Percentiles rank a stretch among this genome's conserved stretches.
Evolutionary conservation across 805 yeast species (phyloP).

Genomic region (Suhomyces tanzawaensis): DNA sequence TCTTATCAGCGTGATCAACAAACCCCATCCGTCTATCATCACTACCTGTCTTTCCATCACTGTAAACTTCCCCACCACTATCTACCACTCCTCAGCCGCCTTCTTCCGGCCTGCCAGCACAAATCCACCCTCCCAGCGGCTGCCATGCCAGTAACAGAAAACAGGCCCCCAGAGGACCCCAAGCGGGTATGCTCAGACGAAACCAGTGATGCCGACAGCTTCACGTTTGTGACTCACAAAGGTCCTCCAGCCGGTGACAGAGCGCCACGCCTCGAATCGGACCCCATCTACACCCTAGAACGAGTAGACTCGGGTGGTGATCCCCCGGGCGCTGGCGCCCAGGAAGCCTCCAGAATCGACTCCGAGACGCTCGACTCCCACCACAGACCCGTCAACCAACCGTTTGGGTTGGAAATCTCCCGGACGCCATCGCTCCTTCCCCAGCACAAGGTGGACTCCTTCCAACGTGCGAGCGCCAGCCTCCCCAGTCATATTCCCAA

Average conservation of each 20-base stretch:
- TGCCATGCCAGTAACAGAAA: constrained; percentile 10
- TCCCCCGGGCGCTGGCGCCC: neutral
- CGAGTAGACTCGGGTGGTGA: neutral
- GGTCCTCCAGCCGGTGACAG: neutral
- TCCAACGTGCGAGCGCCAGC: neutral
- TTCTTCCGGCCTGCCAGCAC: too few species aligned
- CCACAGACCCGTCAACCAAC: too few species aligned
- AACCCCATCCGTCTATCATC: too few species aligned
- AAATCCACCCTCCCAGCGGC: too few species aligned
- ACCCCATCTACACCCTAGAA: neutral
- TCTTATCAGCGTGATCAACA: too few species aligned
- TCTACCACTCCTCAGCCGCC: neutral
- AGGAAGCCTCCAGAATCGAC: too few species aligned
- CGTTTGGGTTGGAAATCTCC: neutral
- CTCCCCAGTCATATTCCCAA: constrained; percentile 13
- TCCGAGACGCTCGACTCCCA: too few species aligned
- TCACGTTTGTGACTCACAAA: constrained; percentile 1
- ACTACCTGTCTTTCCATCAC: too few species aligned
- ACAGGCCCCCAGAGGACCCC: constrained; percentile 2
- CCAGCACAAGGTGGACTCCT: neutral
- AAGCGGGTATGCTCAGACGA: constrained; percentile 1
- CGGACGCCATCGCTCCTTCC: neutral
- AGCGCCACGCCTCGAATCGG: neutral
- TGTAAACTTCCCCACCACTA: too few species aligned
- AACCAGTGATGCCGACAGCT: neutral